phyloP scores from a whole-genome alignment of 2,329 filamentous ascomycete genomes.

The Diplodia scrobiculata region DNA sequence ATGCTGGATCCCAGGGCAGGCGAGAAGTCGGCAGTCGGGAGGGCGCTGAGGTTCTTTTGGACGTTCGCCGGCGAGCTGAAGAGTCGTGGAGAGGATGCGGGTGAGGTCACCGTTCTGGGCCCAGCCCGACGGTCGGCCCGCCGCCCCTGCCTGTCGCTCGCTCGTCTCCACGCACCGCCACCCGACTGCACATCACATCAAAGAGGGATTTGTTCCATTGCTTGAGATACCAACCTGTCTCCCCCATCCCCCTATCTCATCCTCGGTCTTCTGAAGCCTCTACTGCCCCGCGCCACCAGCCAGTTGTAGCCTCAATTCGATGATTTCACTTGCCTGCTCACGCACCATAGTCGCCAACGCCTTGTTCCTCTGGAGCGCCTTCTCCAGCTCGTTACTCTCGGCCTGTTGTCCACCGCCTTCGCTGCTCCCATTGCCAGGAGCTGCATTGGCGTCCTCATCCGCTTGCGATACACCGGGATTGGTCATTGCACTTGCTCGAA shows the following conservation, averaged over 20 bases:
- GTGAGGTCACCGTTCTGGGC: not conserved
- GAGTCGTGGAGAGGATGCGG: not conserved
- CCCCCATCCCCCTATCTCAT: not conserved
- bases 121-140: not conserved
- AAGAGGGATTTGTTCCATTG: too few relatives aligned
- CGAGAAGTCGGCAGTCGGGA: not conserved
- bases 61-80: not conserved
- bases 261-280: not conserved
- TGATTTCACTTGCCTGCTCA: not conserved
- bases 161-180: too few relatives aligned
- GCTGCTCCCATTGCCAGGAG: not conserved
- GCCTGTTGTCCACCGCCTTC: not conserved
- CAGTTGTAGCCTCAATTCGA: not conserved
- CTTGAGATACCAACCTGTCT: not conserved
- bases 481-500: not conserved
- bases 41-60: not conserved
- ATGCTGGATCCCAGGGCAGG: not conserved
- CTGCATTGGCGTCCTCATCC: too few relatives aligned
- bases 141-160: not conserved
- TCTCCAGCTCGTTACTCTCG: not conserved
- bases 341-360: not conserved
- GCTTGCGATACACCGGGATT: too few relatives aligned
- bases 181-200: too few relatives aligned
- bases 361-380: not conserved
- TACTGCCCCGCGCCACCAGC: not conserved